These are phyloP conservation scores for Saccharum spontaneum DNA, from an alignment of 176 grass and related monocot genomes.

Conservation along the genomic window DNA sequence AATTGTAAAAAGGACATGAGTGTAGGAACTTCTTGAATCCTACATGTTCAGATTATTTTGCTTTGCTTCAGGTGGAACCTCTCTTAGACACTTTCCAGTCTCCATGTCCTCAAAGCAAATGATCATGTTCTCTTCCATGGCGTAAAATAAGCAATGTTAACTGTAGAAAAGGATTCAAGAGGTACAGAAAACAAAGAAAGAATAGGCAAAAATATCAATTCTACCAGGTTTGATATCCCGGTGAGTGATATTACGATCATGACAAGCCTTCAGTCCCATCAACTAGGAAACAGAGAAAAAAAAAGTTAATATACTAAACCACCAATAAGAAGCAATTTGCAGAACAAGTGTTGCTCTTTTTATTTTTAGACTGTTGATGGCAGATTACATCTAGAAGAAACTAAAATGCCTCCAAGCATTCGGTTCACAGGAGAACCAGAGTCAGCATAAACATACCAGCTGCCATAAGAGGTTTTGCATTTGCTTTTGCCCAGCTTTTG, in stretches of 20 bases:
- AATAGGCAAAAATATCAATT: constrained; percentile 29
- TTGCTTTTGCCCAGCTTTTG: constrained; percentile 75
- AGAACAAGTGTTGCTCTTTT: constrained; percentile 1
- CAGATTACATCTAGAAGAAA: background rate
- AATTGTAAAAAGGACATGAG: constrained; percentile 24
- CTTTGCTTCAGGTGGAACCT: constrained; percentile 63
- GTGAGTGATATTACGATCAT: constrained; percentile 90
- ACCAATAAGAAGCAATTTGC: constrained; percentile 24
- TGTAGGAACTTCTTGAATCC: constrained; percentile 46
- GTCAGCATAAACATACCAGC: constrained; percentile 58
- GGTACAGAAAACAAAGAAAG: constrained; percentile 16
- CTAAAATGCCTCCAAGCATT: constrained; percentile 11
- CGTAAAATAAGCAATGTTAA: constrained; percentile 47
- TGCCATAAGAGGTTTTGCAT: constrained; percentile 95
- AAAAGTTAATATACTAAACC: background rate
- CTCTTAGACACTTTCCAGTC: constrained; percentile 80
- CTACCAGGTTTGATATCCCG: constrained; percentile 99
- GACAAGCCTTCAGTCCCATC: constrained; percentile 83
- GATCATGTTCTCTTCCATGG: constrained; percentile 91
- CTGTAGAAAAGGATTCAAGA: background rate
- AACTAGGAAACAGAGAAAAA: constrained; percentile 45
- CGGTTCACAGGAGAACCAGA: constrained; percentile 19
- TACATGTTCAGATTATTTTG: constrained; percentile 76
- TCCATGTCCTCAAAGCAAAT: constrained; percentile 93
- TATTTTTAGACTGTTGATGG: constrained; percentile 11